Evolutionary conservation across 495 filamentous ascomycete species (phyloP), one percentile per base, ranked within the genome.

Genomic region (Acidiella bohemica): DNA sequence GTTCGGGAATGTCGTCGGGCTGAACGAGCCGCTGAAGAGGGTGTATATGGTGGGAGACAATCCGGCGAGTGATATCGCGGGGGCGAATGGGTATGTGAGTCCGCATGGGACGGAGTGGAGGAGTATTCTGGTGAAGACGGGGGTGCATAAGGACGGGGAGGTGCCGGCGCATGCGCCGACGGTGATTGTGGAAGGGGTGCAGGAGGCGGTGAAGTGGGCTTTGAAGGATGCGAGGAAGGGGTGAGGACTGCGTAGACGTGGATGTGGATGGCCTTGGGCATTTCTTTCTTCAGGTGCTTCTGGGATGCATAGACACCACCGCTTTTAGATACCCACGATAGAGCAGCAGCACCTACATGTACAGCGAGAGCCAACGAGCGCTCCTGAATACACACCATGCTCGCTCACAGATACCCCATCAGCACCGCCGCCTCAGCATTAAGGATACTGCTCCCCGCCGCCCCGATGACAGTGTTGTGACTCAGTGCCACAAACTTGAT

Each of bases 31-130:
- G 12, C 54, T 93, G 43, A 59, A 62, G 51, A 70, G 65, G 11
- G 82, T 99, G 4, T 96, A 92, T 53, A 95, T 96, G 88, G 70
- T 99, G n/a, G 90, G 90, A 0, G 90, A 99, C 51, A 99, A 96
- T 49, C 88, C 90, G 0, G 83, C 83, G 54, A 82, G 76, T 21
- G 90, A 99, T 59, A 92, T 99, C 42, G 62, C 68, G 10, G 90
- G 92, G n/a, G 88, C 82, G 18, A 96, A 94, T 51, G 66, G 65
- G 22, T 90, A 80, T 56, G 51, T 54, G 10, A 84, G 79, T 44
- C 59, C 65, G 7, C 47, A 61, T 29, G 78, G 78, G 5, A 85
- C 75, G 17, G 59, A 73, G 51, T 99, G 90, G 90, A 55, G 67
- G 14, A 81, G 78, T 25, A 67, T 93, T 11, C 62, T 99, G 39